Evolutionary conservation across 148 eudicot genomes (phyloP).

Genomic region (Rhododendron molle): DNA sequence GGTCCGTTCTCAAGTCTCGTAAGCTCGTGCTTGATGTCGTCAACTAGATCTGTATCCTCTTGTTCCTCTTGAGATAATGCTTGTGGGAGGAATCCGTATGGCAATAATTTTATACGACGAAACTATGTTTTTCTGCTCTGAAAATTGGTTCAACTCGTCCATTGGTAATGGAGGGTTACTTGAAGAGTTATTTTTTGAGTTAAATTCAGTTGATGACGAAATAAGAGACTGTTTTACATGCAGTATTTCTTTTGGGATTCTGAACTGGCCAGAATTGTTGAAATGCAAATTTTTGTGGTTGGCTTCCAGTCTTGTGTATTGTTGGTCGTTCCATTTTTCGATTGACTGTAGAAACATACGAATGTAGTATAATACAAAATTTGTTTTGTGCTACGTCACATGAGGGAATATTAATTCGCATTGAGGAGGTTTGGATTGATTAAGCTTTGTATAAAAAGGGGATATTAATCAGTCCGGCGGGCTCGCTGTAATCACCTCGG

Average conservation of each 20-base stretch:
- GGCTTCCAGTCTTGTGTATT: neutral
- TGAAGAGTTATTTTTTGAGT: neutral
- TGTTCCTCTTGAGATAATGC: neutral
- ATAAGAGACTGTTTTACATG: neutral
- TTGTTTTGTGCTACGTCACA: neutral
- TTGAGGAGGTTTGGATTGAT: neutral
- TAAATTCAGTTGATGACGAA: neutral
- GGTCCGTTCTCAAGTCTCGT: constrained; percentile 76
- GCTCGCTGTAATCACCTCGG: neutral
- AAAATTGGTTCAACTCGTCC: neutral
- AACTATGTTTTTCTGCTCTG: neutral
- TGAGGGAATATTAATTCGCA: neutral
- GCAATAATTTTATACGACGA: neutral
- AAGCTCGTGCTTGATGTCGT: constrained; percentile 74
- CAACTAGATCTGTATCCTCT: constrained; percentile 30
- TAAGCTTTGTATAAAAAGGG: neutral
- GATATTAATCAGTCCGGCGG: neutral
- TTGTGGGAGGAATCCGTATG: neutral
- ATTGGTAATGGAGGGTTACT: neutral
- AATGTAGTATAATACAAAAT: neutral
- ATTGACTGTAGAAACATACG: neutral
- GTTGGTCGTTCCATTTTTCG: neutral
- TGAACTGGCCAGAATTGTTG: constrained; percentile 9
- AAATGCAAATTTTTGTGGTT: constrained; percentile 15
- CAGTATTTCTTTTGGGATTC: neutral